These are phyloP conservation scores for Kwoniella mangroviensis DNA, from an alignment of 768 basidiomycete species.

Conservation along the genomic window DNA sequence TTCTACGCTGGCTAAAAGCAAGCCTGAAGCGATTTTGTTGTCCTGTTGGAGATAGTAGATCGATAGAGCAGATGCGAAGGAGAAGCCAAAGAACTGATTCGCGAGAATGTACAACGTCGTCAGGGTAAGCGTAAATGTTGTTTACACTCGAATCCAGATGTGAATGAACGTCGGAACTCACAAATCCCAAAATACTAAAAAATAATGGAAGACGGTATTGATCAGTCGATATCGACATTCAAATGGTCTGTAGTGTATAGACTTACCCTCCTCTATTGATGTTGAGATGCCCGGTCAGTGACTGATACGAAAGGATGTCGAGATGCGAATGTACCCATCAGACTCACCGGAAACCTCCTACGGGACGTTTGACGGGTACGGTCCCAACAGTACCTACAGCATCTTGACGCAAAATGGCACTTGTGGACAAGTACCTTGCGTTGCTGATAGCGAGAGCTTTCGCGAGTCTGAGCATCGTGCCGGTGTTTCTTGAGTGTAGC, in stretches of 20 bases:
- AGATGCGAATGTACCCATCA: too few species aligned
- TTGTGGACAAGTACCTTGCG: too few species aligned
- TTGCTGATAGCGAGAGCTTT: too few species aligned
- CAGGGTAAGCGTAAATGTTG: background rate
- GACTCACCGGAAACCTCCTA: slow-evolving; percentile 43
- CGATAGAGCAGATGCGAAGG: slow-evolving; percentile 80
- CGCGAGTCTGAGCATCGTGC: too few species aligned
- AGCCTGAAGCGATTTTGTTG: slow-evolving; percentile 84
- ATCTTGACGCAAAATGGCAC: slow-evolving; percentile 12
- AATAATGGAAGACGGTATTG: background rate
- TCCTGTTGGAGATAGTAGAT: slow-evolving; percentile 88
- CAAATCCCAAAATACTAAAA: slow-evolving; percentile 46
- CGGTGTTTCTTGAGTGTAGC: background rate
- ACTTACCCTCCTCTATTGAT: slow-evolving; percentile 46
- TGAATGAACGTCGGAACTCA: slow-evolving; percentile 23
- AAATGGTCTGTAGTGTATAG: background rate
- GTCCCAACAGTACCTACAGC: slow-evolving; percentile 40
- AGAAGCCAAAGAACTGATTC: slow-evolving; percentile 76
- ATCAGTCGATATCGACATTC: background rate
- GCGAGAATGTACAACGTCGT: background rate
- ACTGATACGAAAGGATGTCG: too few species aligned
- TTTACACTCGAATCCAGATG: background rate
- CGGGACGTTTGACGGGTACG: slow-evolving; percentile 34
- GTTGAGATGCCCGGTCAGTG: too few species aligned
- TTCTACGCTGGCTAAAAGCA: slow-evolving; percentile 83